Percentiles rank a stretch among this genome's conserved stretches.
These are phyloP conservation scores for Fusarium compactum DNA, from an alignment of 2,329 filamentous ascomycete genomes.

Conservation along the genomic window DNA sequence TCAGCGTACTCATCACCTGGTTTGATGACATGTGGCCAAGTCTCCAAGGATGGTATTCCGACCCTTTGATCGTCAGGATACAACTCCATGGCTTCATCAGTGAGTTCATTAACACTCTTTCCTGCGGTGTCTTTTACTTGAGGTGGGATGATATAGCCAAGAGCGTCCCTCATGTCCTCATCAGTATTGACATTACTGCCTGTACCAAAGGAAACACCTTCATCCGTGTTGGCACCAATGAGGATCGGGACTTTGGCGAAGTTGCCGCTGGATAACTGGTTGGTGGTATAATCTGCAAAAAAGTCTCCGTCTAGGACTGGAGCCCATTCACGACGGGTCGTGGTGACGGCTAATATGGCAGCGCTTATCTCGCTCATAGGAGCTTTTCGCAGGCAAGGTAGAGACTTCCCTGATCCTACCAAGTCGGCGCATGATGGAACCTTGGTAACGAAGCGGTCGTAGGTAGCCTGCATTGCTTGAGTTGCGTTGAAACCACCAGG, in stretches of 20 bases:
- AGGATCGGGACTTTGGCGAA: slow-evolving; percentile 54
- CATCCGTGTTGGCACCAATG: slow-evolving; percentile 53
- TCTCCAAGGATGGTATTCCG: slow-evolving; percentile 52
- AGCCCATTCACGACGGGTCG: slow-evolving; percentile 26
- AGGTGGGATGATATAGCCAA: slow-evolving; percentile 16
- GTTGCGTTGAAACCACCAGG: slow-evolving; percentile 49
- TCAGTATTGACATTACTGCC: slow-evolving; percentile 47
- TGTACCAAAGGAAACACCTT: slow-evolving; percentile 45
- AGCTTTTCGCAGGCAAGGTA: slow-evolving; percentile 47
- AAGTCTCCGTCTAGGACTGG: slow-evolving; percentile 55
- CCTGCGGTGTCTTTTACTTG: slow-evolving; percentile 35
- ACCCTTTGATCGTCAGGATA: slow-evolving; percentile 52
- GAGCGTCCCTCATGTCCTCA: slow-evolving; percentile 43
- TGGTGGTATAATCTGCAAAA: slow-evolving; percentile 48
- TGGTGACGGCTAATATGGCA: slow-evolving; percentile 13
- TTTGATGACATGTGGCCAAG: slow-evolving; percentile 50
- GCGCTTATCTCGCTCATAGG: slow-evolving; percentile 48
- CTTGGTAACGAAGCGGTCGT: slow-evolving; percentile 47
- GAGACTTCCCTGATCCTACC: slow-evolving; percentile 40
- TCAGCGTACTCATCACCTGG: slow-evolving; percentile 44
- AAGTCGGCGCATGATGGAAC: slow-evolving; percentile 42
- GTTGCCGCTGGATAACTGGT: slow-evolving; percentile 48
- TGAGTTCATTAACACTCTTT: slow-evolving; percentile 38
- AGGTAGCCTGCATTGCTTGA: slow-evolving; percentile 43
- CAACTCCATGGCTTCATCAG: slow-evolving; percentile 40